A percentile compares a stretch with the other conserved stretches of the same genome.
These are phyloP conservation scores for Staphylotrichum tortipilum DNA, from an alignment of 495 filamentous ascomycete genomes.

Conservation along the genomic window DNA sequence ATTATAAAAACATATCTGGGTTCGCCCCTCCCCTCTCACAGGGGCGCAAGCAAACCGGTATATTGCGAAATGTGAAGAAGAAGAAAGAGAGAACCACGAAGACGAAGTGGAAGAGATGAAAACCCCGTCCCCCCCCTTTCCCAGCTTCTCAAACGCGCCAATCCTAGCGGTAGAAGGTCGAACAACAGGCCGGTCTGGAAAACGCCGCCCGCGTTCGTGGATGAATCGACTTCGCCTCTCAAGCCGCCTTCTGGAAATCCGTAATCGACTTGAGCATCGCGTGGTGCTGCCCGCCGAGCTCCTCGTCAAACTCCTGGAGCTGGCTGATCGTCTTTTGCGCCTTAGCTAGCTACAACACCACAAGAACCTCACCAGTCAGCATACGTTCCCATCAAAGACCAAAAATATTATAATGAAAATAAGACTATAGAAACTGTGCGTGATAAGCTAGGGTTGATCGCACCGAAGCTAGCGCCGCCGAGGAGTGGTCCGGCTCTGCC, in stretches of 20 bases:
- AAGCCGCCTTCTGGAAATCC: conserved; percentile 17
- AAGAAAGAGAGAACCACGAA: background rate
- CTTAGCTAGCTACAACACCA: conserved; percentile 38
- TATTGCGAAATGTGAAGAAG: background rate
- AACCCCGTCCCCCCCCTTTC: background rate
- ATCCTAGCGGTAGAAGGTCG: too few species aligned
- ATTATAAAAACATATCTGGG: background rate
- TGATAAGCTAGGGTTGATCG: conserved; percentile 29
- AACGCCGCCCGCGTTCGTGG: too few species aligned
- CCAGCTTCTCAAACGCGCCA: too few species aligned
- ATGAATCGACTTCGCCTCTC: background rate
- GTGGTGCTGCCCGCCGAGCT: conserved; percentile 38
- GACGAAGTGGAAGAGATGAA: too few species aligned
- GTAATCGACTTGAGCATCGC: conserved; percentile 36
- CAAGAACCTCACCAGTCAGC: background rate
- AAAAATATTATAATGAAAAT: background rate
- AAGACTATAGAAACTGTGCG: conserved; percentile 2
- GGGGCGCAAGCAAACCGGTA: background rate
- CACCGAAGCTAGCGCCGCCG: conserved; percentile 50
- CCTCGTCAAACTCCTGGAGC: conserved; percentile 38
- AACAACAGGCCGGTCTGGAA: too few species aligned
- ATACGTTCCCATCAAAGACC: background rate
- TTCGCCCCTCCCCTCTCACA: too few species aligned
- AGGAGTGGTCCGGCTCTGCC: conserved; percentile 43
- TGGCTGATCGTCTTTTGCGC: conserved; percentile 36